These are phyloP conservation scores for Neurospora sp. DNA, from an alignment of 495 filamentous ascomycete genomes.

Conservation along the genomic window DNA sequence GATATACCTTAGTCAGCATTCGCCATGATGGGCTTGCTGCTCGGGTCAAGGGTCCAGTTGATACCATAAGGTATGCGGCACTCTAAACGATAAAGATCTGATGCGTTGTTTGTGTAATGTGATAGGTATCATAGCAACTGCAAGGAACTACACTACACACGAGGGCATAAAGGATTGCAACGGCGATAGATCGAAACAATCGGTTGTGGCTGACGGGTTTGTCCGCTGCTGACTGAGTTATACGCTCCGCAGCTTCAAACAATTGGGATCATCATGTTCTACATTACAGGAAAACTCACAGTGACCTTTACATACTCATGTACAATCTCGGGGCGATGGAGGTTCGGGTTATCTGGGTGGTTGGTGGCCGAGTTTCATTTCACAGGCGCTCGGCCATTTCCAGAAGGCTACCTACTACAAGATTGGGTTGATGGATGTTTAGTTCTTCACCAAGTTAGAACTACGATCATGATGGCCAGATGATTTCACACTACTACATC, in stretches of 20 bases:
- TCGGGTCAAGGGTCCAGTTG: not conserved
- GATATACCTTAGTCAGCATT: not conserved
- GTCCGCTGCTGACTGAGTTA: not conserved
- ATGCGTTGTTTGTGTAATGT: not conserved
- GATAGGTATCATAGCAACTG: not conserved
- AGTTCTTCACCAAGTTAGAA: not conserved
- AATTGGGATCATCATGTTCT: not conserved
- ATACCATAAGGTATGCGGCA: not conserved
- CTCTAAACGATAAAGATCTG: not conserved
- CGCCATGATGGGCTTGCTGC: not conserved
- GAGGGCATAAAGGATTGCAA: not conserved
- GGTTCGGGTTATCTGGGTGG: not conserved
- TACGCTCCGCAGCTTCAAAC: not conserved
- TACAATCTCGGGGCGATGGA: not conserved
- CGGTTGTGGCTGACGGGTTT: not conserved
- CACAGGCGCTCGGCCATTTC: not conserved
- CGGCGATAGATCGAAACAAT: not conserved
- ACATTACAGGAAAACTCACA: not conserved
- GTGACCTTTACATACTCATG: not conserved
- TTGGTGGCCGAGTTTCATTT: not conserved
- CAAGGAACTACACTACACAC: not conserved
- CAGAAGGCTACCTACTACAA: not conserved
- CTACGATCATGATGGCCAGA: not conserved
- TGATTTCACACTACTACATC: not conserved
- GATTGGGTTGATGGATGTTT: not conserved